These are phyloP conservation scores for Diaporthe humulicola DNA, from an alignment of 2,329 filamentous ascomycete species.

Conservation along the genomic window DNA sequence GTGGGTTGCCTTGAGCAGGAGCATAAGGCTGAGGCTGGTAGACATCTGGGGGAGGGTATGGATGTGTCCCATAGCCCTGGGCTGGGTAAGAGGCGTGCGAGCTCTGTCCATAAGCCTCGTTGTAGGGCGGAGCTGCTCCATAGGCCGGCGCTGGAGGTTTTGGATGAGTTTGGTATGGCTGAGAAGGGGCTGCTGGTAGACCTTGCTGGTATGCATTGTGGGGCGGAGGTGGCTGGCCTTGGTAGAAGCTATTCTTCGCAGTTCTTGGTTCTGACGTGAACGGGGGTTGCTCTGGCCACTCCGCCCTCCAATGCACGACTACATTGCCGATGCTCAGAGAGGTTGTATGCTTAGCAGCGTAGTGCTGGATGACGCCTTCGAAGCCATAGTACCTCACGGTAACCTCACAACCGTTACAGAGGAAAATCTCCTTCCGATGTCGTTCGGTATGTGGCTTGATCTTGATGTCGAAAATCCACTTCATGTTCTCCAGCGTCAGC, in stretches of 20 bases:
- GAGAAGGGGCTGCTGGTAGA: slow-evolving; percentile 35
- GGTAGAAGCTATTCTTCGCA: slow-evolving; percentile 45
- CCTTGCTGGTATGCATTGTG: slow-evolving; percentile 40
- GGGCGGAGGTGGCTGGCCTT: slow-evolving; percentile 33
- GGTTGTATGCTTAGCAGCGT: slow-evolving; percentile 83
- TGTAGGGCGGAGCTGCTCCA: slow-evolving; percentile 48
- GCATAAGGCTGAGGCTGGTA: slow-evolving; percentile 45
- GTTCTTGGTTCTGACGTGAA: slow-evolving; percentile 73
- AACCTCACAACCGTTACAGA: slow-evolving; percentile 77
- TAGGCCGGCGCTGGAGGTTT: slow-evolving; percentile 47
- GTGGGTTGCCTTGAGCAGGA: slow-evolving; percentile 42
- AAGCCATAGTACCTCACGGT: slow-evolving; percentile 79
- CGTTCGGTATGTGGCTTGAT: slow-evolving; percentile 77
- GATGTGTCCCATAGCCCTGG: slow-evolving; percentile 35
- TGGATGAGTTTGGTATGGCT: slow-evolving; percentile 44
- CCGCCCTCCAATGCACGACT: slow-evolving; percentile 83
- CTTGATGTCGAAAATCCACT: slow-evolving; percentile 85
- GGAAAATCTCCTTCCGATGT: slow-evolving; percentile 79
- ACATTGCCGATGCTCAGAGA: slow-evolving; percentile 78
- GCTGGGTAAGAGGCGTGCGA: slow-evolving; percentile 46
- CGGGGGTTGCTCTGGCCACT: slow-evolving; percentile 83
- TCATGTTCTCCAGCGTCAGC: slow-evolving; percentile 87
- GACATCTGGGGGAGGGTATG: slow-evolving; percentile 42
- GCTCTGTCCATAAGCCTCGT: slow-evolving; percentile 47
- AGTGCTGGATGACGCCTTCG: slow-evolving; percentile 85